Evolutionary conservation across 2,329 filamentous ascomycete species (phyloP), one percentile per base, ranked within the genome.

Genomic region (Sporothrix inflata): DNA sequence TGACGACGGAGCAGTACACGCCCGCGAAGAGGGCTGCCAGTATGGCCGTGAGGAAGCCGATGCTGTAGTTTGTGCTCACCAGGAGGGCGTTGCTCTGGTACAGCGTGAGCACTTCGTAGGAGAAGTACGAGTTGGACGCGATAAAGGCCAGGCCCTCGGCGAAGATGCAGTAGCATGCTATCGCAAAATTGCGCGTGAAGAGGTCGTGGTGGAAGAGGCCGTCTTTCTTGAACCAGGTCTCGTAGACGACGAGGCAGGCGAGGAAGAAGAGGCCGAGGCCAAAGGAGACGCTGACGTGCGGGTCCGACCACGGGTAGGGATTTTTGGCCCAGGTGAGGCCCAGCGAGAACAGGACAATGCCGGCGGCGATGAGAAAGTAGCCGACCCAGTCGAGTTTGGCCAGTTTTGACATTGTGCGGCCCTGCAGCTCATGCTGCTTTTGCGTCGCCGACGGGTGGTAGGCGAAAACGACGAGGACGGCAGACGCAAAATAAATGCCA

Each of bases 181-280:
- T 53, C 8, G 51, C 51, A 53, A 53, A 53, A 27, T 53, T 53
- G 21, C 51, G 51, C 21, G 51, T 53, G 8, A 53, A 53, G 1
- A 53, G 51, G 51, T 53, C 51, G 21, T 53, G 51, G 21, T 53
- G 51, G 51, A 53, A 53, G 51, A 53, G 51, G 51, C 51, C 51
- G 51, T 53, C 51, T 21, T 53, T 53, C 12, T 53, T 53, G 51
- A 53, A 53, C 51, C 51, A 53, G 8, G 51, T 53, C 21, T 53
- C 51, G n/a, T 53, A 53, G 7, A 53, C 51, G 21, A 53, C 21
- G 11, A 53, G 51, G 6, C n/a, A 53, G 6, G 21, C 51, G 2
- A 53, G 7, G 21, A 53, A 53, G 21, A 53, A 53, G 51, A 53
- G 51, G n/a, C 51, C 51, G 8, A 53, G 51, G 3, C n/a, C 7